These are phyloP conservation scores for Phanerodontia chrysosporium DNA, from an alignment of 768 basidiomycete genomes.

Conservation along the genomic window DNA sequence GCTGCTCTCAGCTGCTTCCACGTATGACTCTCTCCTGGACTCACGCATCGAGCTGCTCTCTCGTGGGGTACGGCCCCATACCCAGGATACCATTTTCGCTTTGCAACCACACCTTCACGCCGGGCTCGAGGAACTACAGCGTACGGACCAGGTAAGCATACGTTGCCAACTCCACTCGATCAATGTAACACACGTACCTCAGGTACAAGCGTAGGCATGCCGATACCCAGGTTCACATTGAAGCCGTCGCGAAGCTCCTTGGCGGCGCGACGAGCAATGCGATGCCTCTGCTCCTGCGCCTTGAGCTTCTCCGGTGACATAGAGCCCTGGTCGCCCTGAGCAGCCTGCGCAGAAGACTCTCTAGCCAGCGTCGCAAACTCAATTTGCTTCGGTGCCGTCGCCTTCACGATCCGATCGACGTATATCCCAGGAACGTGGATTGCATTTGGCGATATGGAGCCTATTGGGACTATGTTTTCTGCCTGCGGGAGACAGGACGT, in stretches of 20 bases:
- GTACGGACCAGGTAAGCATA: background rate
- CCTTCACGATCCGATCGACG: constrained; percentile 82
- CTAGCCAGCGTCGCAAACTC: constrained; percentile 67
- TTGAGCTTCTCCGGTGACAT: constrained; percentile 40
- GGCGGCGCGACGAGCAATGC: constrained; percentile 83
- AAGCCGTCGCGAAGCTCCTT: constrained; percentile 86
- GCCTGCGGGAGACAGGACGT: constrained; percentile 50
- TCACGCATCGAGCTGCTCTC: constrained; percentile 76
- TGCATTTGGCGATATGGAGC: constrained; percentile 73
- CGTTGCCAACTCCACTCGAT: background rate
- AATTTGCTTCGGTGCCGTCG: constrained; percentile 72
- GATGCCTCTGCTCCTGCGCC: constrained; percentile 55
- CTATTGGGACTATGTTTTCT: constrained; percentile 83
- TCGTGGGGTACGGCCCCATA: constrained; percentile 86
- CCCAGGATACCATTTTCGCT: constrained; percentile 90
- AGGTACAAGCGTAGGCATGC: constrained; percentile 87
- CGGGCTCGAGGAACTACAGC: constrained; percentile 53
- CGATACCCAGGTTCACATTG: constrained; percentile 87
- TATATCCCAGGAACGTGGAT: constrained; percentile 85
- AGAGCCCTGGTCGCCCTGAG: constrained; percentile 28
- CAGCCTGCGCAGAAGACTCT: constrained; percentile 20
- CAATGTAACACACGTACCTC: constrained; percentile 33
- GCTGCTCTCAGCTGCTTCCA: background rate
- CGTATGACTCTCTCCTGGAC: constrained; percentile 23
- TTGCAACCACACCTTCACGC: constrained; percentile 82